Conservation (phyloP, 208 protist species). For the Lotmaria passim region DNA sequence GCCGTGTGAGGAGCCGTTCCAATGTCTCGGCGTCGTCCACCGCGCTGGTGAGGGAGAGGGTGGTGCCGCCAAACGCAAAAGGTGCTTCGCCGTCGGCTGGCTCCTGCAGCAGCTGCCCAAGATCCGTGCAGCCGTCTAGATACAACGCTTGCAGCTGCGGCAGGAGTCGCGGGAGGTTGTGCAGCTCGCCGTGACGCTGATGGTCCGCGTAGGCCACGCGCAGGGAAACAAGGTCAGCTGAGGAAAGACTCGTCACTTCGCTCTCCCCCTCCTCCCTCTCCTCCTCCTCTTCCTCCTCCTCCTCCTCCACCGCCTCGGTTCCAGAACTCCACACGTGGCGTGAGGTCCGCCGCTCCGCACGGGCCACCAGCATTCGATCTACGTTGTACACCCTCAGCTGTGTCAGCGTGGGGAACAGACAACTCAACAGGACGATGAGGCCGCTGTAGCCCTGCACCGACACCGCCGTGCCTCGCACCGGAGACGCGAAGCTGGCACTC, state of each 20-base stretch:
- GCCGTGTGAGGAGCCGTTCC: background rate
- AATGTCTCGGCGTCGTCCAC: slow-evolving; percentile 4
- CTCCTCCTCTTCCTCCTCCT: background rate
- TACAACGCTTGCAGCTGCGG: slow-evolving; percentile 1
- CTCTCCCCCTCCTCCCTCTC: background rate
- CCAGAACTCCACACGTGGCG: too few relatives aligned
- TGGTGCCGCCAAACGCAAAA: slow-evolving; percentile 8
- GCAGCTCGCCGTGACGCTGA: slow-evolving; percentile 11
- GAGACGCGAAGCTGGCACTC: background rate
- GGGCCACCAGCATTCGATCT: background rate
- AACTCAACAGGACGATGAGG: background rate
- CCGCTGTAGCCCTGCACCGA: slow-evolving; percentile 9
- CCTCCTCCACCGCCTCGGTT: too few relatives aligned
- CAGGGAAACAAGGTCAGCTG: background rate
- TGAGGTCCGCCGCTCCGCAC: background rate
- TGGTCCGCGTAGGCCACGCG: background rate
- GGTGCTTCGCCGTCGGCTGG: background rate
- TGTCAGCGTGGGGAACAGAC: slow-evolving; percentile 1
- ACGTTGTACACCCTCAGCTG: slow-evolving; percentile 7
- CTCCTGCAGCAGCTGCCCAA: background rate
- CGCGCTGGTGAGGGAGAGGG: background rate
- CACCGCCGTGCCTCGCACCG: background rate
- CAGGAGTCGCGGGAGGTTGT: slow-evolving; percentile 3
- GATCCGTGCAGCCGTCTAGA: slow-evolving; percentile 8
- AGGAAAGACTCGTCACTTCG: background rate